A percentile compares a stretch with the other conserved stretches of the same genome.
Evolutionary conservation across 73 alveolate genomes (phyloP).

Genomic region (Paramecium pentaurelia): DNA sequence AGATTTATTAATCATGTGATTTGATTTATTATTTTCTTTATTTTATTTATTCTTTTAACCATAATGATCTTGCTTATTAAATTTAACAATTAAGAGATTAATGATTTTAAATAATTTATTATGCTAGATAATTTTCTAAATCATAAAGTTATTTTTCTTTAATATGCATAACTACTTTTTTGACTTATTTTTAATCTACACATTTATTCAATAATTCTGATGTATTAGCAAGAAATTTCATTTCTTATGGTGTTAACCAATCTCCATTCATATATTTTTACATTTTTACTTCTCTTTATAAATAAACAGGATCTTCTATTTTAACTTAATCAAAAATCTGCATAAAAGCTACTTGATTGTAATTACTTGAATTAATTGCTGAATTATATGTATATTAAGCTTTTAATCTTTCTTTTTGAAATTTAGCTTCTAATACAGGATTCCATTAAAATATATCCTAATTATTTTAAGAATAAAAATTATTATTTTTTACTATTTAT

Average conservation of each 20-base stretch:
- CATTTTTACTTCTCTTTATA: conserved; percentile 23
- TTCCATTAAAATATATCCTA: not conserved
- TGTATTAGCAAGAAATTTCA: conserved; percentile 59
- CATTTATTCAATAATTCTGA: conserved; percentile 50
- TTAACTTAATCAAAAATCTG: not conserved
- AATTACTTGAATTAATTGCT: conserved; percentile 36
- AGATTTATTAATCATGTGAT: not conserved
- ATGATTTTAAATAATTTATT: not conserved
- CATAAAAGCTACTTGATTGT: conserved; percentile 32
- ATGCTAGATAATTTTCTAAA: not conserved
- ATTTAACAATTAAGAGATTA: not conserved
- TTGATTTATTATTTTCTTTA: not conserved
- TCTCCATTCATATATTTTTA: conserved; percentile 48
- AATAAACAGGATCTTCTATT: conserved; percentile 39
- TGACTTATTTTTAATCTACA: conserved; percentile 45
- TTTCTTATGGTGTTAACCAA: conserved; percentile 52
- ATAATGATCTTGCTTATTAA: not conserved
- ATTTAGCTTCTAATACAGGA: not conserved
- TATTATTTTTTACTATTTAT: not conserved
- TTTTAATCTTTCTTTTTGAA: conserved; percentile 24
- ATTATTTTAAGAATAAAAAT: not conserved
- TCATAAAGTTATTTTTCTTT: not conserved
- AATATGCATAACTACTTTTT: not conserved
- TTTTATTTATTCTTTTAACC: not conserved
- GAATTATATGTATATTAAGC: not conserved